These are phyloP conservation scores for Hymenochaete sp. DNA, from an alignment of 1,284 basidiomycete species.

Conservation along the genomic window DNA sequence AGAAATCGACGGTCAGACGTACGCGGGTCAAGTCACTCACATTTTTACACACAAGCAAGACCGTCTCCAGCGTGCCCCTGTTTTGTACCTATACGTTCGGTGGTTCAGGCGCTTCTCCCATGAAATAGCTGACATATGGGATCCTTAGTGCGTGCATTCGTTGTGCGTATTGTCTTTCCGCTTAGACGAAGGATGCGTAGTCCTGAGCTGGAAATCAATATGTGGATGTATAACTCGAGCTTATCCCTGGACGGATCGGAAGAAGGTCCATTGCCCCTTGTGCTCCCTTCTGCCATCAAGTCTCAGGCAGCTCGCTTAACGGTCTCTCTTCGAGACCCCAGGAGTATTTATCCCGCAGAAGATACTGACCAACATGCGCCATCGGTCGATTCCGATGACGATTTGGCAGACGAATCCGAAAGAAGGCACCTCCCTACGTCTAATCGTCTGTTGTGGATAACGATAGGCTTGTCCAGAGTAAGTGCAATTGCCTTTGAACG, in stretches of 20 bases:
- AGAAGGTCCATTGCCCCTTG: neutral
- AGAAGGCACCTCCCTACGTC: neutral
- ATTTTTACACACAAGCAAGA: slow-evolving; percentile 3
- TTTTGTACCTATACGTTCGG: neutral
- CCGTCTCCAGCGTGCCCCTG: neutral
- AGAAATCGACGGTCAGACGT: neutral
- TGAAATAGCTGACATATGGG: slow-evolving; percentile 1
- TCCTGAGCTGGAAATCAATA: slow-evolving; percentile 7
- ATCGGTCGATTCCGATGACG: neutral
- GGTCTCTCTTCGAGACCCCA: neutral
- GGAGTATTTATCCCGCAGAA: neutral
- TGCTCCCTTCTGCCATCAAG: neutral
- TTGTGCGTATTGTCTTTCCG: neutral
- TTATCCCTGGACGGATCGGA: neutral
- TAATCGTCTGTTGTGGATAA: slow-evolving; percentile 1
- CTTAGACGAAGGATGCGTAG: neutral
- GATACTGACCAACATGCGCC: neutral
- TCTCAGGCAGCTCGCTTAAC: slow-evolving; percentile 5
- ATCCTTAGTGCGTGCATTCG: neutral
- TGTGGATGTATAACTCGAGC: slow-evolving; percentile 4
- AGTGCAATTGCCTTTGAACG: neutral
- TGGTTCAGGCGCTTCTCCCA: slow-evolving; percentile 2
- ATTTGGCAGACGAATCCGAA: neutral
- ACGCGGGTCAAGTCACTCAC: slow-evolving; percentile 4
- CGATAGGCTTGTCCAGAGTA: slow-evolving; percentile 5